phyloP scores from a whole-genome alignment of 148 eudicot species.

The Chenopodium album region DNA sequence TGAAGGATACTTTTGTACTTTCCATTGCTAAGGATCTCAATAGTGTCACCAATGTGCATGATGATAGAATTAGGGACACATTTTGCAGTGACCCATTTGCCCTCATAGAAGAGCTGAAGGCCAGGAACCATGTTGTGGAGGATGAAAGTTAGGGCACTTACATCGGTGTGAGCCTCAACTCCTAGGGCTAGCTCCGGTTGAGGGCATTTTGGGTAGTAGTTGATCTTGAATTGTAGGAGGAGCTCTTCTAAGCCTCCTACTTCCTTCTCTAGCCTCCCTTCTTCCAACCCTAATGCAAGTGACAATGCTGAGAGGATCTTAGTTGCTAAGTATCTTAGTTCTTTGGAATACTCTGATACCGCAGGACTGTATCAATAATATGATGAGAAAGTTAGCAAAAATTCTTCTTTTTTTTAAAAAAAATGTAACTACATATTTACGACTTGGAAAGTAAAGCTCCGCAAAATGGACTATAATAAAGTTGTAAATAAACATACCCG shows the following conservation, averaged over 20 bases:
- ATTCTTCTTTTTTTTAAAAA: too few relatives aligned
- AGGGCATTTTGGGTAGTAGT: slow-evolving; percentile 95
- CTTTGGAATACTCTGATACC: slow-evolving; percentile 66
- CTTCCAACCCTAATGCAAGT: slow-evolving; percentile 66
- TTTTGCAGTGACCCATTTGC: slow-evolving; percentile 86
- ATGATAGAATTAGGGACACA: slow-evolving; percentile 91
- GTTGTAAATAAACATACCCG: too few relatives aligned
- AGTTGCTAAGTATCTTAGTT: slow-evolving; percentile 57
- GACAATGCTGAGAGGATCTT: slow-evolving; percentile 71
- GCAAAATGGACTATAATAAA: too few relatives aligned
- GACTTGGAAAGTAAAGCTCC: too few relatives aligned
- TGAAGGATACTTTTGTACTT: slow-evolving; percentile 91
- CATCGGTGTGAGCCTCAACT: slow-evolving; percentile 93
- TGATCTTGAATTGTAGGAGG: slow-evolving; percentile 75
- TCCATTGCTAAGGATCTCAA: slow-evolving; percentile 87
- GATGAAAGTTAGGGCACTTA: slow-evolving; percentile 80
- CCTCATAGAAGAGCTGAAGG: slow-evolving; percentile 76
- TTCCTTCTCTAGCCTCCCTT: slow-evolving; percentile 70
- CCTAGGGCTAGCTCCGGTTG: slow-evolving; percentile 94
- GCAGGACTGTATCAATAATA: slow-evolving; percentile 48
- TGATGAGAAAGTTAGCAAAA: neutral
- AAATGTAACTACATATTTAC: too few relatives aligned
- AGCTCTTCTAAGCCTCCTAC: slow-evolving; percentile 83
- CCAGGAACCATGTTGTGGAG: slow-evolving; percentile 99
- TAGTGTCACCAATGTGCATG: slow-evolving; percentile 89